Percentiles rank a stretch among this genome's conserved stretches.
These are phyloP conservation scores for Entomortierella lignicola DNA, from an alignment of 192 early-diverging fungal species.

Conservation along the genomic window DNA sequence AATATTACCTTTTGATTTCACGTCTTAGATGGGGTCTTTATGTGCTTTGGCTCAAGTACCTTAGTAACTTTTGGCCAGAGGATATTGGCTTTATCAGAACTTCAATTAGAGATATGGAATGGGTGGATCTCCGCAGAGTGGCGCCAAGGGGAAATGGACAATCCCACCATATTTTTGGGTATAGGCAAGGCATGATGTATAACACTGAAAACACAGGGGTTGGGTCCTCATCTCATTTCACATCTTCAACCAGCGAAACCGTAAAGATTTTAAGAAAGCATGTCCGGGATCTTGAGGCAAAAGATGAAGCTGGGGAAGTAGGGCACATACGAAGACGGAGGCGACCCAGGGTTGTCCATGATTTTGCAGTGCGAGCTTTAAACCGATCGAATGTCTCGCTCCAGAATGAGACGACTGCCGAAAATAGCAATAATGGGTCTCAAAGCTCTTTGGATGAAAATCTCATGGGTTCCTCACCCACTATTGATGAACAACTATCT, in stretches of 20 bases:
- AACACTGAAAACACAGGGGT: neutral
- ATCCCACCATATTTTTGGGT: conserved; percentile 12
- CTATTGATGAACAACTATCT: conserved; percentile 10
- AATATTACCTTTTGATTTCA: neutral
- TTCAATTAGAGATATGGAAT: conserved; percentile 30
- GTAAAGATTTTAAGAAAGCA: conserved; percentile 33
- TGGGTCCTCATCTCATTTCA: neutral
- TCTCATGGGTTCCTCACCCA: conserved; percentile 8
- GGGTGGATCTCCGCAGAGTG: conserved; percentile 23
- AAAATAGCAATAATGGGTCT: too few relatives aligned
- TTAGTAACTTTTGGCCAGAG: conserved; percentile 52
- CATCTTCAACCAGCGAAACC: conserved; percentile 11
- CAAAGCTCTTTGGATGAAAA: neutral
- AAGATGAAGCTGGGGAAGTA: conserved; percentile 36
- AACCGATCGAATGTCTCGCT: neutral
- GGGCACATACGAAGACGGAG: conserved; percentile 34
- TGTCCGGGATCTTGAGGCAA: conserved; percentile 26
- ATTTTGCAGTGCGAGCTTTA: neutral
- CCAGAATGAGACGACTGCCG: neutral
- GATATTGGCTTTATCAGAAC: conserved; percentile 35
- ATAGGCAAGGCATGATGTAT: neutral
- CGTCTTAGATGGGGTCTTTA: conserved; percentile 40
- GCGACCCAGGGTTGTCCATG: conserved; percentile 14
- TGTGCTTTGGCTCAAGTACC: conserved; percentile 45
- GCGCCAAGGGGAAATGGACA: neutral